A percentile compares a stretch with the other conserved stretches of the same genome.
phyloP scores from a whole-genome alignment of 1,139 yeast species.

The Taphrina flavorubra region DNA sequence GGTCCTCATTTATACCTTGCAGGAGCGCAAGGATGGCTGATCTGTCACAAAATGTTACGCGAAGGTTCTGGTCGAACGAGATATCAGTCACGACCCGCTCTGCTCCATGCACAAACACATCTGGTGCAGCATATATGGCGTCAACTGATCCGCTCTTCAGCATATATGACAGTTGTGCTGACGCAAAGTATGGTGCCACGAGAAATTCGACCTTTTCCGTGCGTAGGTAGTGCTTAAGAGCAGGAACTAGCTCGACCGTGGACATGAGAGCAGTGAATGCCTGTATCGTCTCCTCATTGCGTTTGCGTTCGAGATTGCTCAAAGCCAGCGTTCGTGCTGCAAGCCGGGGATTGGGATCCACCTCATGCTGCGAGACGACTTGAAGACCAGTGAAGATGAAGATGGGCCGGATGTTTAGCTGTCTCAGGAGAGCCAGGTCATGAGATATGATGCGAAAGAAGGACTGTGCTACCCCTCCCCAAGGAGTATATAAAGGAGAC shows the following conservation, averaged over 20 bases:
- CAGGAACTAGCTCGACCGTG: slow-evolving; percentile 17
- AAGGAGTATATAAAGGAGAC: slow-evolving; percentile 75
- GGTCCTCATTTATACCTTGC: slow-evolving; percentile 40
- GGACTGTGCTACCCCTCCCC: slow-evolving; percentile 81
- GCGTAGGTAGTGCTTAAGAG: slow-evolving; percentile 52
- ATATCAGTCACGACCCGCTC: slow-evolving; percentile 59
- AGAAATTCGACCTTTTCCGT: slow-evolving; percentile 67
- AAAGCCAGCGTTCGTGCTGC: slow-evolving; percentile 52
- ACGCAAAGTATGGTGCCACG: slow-evolving; percentile 82
- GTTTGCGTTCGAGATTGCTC: slow-evolving; percentile 51
- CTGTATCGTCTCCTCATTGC: slow-evolving; percentile 52
- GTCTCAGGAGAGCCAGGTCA: slow-evolving; percentile 67
- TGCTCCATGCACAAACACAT: slow-evolving; percentile 71
- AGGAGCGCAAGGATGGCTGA: slow-evolving; percentile 25
- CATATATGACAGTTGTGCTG: slow-evolving; percentile 80
- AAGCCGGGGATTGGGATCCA: slow-evolving; percentile 38
- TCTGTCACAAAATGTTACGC: slow-evolving; percentile 59
- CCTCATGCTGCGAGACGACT: slow-evolving; percentile 45
- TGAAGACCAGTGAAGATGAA: slow-evolving; percentile 71
- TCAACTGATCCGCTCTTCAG: slow-evolving; percentile 59
- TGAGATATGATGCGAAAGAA: slow-evolving; percentile 64
- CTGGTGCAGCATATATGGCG: slow-evolving; percentile 70
- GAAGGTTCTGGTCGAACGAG: slow-evolving; percentile 57
- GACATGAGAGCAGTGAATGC: slow-evolving; percentile 19
- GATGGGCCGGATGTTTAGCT: slow-evolving; percentile 71